A percentile compares a stretch with the other conserved stretches of the same genome.
Evolutionary conservation across 495 filamentous ascomycete species (phyloP).

Genomic region (Penicillium turbatum): DNA sequence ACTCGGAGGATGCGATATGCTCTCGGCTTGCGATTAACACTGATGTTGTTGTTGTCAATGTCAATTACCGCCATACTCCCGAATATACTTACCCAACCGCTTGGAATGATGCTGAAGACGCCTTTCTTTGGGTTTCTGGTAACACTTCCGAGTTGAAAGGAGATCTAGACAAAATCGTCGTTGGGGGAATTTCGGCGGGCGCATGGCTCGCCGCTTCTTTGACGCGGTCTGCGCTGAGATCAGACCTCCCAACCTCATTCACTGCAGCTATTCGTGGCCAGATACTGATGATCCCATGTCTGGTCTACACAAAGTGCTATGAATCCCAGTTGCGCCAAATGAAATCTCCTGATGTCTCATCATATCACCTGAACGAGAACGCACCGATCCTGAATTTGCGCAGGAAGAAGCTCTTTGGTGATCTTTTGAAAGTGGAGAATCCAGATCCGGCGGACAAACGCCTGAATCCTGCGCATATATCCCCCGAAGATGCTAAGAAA

Average conservation of each 20-base stretch:
- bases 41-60: conserved; percentile 37
- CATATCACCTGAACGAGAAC: conserved; percentile 32
- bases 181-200: conserved; percentile 47
- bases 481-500: conserved; percentile 32
- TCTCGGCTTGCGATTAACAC: conserved; percentile 30
- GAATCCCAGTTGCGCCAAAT: conserved; percentile 28
- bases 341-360: conserved; percentile 27
- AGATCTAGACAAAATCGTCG: conserved; percentile 30
- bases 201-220: conserved; percentile 40
- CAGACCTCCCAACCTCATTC: conserved; percentile 15
- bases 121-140: conserved; percentile 41
- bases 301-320: conserved; percentile 33
- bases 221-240: conserved; percentile 23
- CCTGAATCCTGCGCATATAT: conserved; percentile 40
- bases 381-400: conserved; percentile 34
- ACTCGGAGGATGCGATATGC: conserved; percentile 45
- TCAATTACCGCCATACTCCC: conserved; percentile 47
- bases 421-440: conserved; percentile 22
- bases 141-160: conserved; percentile 30
- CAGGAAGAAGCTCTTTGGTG: conserved; percentile 30
- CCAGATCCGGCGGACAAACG: conserved; percentile 22
- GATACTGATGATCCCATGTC: conserved; percentile 39
- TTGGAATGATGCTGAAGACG: conserved; percentile 45
- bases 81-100: conserved; percentile 38
- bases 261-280: conserved; percentile 32